phyloP scores from a whole-genome alignment of 1,284 basidiomycete genomes.

The Stygiomarasmius scandens region DNA sequence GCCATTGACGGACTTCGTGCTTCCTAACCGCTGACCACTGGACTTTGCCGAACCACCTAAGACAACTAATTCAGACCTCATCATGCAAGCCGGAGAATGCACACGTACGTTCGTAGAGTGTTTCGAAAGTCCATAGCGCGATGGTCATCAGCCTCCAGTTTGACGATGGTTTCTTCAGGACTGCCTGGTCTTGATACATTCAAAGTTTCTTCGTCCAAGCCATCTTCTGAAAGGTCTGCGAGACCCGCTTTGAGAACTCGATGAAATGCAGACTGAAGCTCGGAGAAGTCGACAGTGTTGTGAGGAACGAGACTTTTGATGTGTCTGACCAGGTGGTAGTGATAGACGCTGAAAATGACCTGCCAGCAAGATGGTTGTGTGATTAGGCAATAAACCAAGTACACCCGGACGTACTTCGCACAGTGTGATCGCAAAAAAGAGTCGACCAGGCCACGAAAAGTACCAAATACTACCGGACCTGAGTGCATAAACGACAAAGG shows the following conservation, averaged over 20 bases:
- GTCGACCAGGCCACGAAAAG: conserved; percentile 39
- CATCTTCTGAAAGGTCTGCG: conserved; percentile 52
- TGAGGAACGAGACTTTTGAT: conserved; percentile 56
- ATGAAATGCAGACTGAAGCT: conserved; percentile 57
- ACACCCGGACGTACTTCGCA: conserved; percentile 52
- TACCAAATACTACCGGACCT: conserved; percentile 46
- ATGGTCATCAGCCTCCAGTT: conserved; percentile 64
- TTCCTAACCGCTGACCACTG: conserved; percentile 74
- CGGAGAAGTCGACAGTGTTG: conserved; percentile 47
- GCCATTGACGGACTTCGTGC: conserved; percentile 74
- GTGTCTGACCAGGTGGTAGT: conserved; percentile 55
- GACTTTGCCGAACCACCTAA: conserved; percentile 68
- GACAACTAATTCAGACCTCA: background rate
- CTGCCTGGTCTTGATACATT: conserved; percentile 56
- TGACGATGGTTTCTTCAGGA: conserved; percentile 59
- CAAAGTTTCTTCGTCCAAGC: conserved; percentile 59
- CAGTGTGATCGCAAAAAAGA: conserved; percentile 51
- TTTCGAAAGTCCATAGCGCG: conserved; percentile 79
- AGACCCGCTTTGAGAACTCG: conserved; percentile 65
- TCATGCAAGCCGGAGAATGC: background rate
- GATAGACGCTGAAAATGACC: conserved; percentile 80
- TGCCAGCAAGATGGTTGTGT: conserved; percentile 33
- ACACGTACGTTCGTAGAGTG: conserved; percentile 56
- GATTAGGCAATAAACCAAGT: background rate
- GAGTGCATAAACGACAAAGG: conserved; percentile 61